Conservation (phyloP, 345 rosid genomes). For the Acer yangbiense region DNA sequence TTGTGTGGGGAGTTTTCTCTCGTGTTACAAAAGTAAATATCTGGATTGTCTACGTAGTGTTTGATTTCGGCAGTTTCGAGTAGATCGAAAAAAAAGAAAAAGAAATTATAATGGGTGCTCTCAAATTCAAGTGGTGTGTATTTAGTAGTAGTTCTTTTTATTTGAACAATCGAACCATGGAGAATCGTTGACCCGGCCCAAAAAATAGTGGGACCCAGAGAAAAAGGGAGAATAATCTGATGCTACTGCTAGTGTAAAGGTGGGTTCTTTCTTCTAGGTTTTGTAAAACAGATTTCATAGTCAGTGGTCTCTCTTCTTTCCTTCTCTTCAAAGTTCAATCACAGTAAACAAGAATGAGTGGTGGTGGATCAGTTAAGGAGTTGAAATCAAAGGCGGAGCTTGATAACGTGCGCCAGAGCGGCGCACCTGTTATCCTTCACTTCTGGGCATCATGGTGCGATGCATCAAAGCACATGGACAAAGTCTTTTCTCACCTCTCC, state of each 20-base stretch:
- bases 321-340: not conserved
- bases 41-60: no score
- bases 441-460: conserved; percentile 99
- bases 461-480: conserved; percentile 99
- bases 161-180: not conserved
- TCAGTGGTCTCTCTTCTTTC: not conserved
- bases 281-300: not conserved
- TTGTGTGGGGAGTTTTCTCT: no score
- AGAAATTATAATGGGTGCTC: not conserved
- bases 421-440: conserved; percentile 64
- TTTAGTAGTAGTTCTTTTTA: not conserved
- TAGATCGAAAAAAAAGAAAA: no score
- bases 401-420: conserved; percentile 53
- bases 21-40: no score
- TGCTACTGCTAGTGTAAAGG: no score
- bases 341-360: conserved; percentile 43
- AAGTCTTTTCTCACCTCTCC: conserved; percentile 88
- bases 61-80: no score
- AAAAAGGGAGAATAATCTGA: not conserved
- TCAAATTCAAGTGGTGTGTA: not conserved
- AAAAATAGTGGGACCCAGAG: not conserved
- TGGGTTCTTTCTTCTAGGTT: not conserved
- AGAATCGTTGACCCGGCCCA: not conserved
- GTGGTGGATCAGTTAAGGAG: conserved; percentile 89
- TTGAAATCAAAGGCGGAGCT: conserved; percentile 77